Percentiles rank a stretch among this genome's conserved stretches.
These are phyloP conservation scores for Isatis tinctoria DNA, from an alignment of 345 rosid species.

Conservation along the genomic window DNA sequence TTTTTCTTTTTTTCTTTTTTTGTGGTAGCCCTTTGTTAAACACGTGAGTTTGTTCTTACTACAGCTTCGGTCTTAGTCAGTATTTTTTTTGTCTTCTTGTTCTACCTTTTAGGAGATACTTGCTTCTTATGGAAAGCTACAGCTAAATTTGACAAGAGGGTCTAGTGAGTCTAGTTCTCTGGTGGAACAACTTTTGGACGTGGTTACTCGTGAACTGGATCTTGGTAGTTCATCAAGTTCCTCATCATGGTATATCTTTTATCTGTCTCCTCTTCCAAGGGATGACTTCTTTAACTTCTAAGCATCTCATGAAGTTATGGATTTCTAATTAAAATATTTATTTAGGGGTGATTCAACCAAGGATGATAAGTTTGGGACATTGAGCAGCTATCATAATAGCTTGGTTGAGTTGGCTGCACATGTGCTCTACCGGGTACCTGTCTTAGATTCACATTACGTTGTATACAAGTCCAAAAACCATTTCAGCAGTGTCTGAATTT, in stretches of 20 bases:
- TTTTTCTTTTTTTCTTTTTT: background rate
- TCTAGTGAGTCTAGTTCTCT: constrained; percentile 49
- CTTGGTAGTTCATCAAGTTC: constrained; percentile 50
- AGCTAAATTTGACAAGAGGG: constrained; percentile 62
- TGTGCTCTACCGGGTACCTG: constrained; percentile 63
- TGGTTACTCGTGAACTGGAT: constrained; percentile 81
- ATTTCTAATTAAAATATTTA: constrained; percentile 16
- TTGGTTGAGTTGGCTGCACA: constrained; percentile 81
- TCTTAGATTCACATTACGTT: constrained; percentile 4
- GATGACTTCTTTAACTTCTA: background rate
- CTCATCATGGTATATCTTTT: constrained; percentile 49
- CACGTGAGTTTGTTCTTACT: background rate
- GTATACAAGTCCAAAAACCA: background rate
- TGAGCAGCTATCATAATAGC: constrained; percentile 57
- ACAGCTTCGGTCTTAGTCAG: constrained; percentile 1
- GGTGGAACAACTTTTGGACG: constrained; percentile 74
- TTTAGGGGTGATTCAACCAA: constrained; percentile 70
- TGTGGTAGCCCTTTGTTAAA: constrained; percentile 3
- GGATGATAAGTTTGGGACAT: constrained; percentile 67
- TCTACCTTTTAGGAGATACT: constrained; percentile 61
- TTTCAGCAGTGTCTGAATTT: constrained; percentile 16
- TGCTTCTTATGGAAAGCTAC: constrained; percentile 66
- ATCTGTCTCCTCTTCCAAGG: constrained; percentile 11
- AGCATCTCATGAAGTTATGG: background rate
- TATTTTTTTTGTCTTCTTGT: background rate